Evolutionary conservation across 2,329 filamentous ascomycete species (phyloP), one percentile per base, ranked within the genome.

Genomic region (Neonectria faginata): DNA sequence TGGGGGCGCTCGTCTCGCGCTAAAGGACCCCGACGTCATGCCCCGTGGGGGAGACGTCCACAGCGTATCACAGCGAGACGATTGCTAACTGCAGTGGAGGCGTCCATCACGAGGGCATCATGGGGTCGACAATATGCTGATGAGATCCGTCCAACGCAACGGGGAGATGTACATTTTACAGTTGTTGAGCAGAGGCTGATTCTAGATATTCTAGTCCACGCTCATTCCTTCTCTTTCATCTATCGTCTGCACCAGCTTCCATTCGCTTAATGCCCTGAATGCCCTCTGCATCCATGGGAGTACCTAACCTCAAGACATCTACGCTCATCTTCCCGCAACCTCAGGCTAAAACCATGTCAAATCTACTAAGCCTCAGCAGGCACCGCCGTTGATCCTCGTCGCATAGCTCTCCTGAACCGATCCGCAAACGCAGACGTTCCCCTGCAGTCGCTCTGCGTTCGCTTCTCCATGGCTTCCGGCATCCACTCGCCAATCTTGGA

Each of bases 401-500:
- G 75, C 71, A 88, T 69, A 0, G 86, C 85, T 29, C 78, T 75
- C 69, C 80, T 82, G 72, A 89, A 88, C 52, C 80, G 74, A 51
- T 85, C 81, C 2, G 86, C 86, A 76, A 86, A 88, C 5, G 80
- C 78, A 27, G 82, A 76, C 2, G 84, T 87, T 29, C 83, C 82
- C 55, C 74, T 75, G 68, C 88, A 90, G 60, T 86, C 85, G 74
- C 86, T 89, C 62, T 82, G 76, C 20, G 78, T 73, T 66, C 83
- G 80, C 77, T 85, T 88, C 45, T 86, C 81, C 70, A 88, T 70
- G 2, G 88, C 88, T 67, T 85, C 77, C 0, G 86, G 84, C 75
- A 90, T 72, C 86, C 87, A 93, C 68, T 88, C 84, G 59, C 81
- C 75, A 57, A 93, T 91, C 77, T 89, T 89, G 71, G 87, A 82